Evolutionary conservation across 83 land plant genomes (phyloP), one percentile per base, ranked within the genome.

Genomic region (Thuja plicata): DNA sequence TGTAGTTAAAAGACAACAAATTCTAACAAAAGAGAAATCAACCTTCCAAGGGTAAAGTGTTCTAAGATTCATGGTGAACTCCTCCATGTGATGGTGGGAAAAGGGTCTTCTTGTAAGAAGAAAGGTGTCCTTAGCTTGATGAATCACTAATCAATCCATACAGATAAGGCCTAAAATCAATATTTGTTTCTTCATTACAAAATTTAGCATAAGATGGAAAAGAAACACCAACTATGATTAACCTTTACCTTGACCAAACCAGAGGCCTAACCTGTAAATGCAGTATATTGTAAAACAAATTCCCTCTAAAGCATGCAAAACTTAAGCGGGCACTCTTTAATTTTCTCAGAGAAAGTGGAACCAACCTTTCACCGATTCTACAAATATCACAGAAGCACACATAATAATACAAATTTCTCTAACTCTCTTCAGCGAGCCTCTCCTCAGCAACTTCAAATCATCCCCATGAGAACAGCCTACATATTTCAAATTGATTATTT

Each of bases 361-460:
- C 81, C 37, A 78, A 78, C 82, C 82, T 78, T 78, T 37, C 21
- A 17, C 45, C 38, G 43, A 21, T 37, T 37, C 24, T 37, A 38
- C 82, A 35, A 24, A 16, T 24, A 78, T 17, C 21, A 78, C 82
- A 16, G 82, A 78, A 5, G 45, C 82, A 78, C 82, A 78, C 82
- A 78, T 38, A 17, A 40, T 16, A 35, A 78, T 78, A 3, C 43
- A 8, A 78, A 40, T 38, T 38, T 27, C 45, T 78, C 45, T 45
- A 78, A 78, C 41, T 78, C 45, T 40, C 82, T 78, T 78, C 82
- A 78, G 45, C 82, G 38, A 78, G 41, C 41, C 82, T 78, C 82
- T 78, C 45, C 82, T 78, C 43, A 1, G 21, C 8, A 78, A 38
- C 9, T 35, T 78, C 82, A 38, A 21, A 78, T 38, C 41, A 16